phyloP scores from a whole-genome alignment of 345 rosid genomes.

The Euphorbia lathyris region DNA sequence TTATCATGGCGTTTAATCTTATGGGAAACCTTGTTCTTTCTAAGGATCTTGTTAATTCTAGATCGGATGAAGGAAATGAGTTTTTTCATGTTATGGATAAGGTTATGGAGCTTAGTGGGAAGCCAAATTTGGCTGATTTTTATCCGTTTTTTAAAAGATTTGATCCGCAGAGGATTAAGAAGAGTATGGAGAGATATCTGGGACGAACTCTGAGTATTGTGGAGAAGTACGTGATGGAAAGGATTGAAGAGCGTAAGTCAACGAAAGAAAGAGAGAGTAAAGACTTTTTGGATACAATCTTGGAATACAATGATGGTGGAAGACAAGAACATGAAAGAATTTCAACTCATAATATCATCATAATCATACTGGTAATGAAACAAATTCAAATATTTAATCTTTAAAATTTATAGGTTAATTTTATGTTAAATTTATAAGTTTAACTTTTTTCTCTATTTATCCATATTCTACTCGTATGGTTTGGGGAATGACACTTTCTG shows the following conservation, averaged over 20 bases:
- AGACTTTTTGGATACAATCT: conserved; percentile 17
- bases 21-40: conserved; percentile 22
- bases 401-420: too few species aligned
- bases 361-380: not conserved
- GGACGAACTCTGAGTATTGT: not conserved
- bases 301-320: conserved; percentile 13
- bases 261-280: not conserved
- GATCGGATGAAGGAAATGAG: conserved; percentile 7
- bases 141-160: conserved; percentile 7
- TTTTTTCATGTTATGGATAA: conserved; percentile 14
- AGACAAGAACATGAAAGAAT: conserved; percentile 10
- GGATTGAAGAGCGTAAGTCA: not conserved
- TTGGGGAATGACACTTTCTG: too few species aligned
- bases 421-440: not conserved
- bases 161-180: conserved; percentile 31
- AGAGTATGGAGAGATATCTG: conserved; percentile 13
- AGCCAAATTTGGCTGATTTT: not conserved
- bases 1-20: not conserved
- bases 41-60: conserved; percentile 8
- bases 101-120: not conserved
- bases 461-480: too few species aligned
- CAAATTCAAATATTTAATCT: too few species aligned
- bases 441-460: not conserved
- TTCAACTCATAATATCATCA: not conserved
- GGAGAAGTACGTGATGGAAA: not conserved